Base-by-base conservation (phyloP, 1,139 yeast species). In the Suhomyces terraborum region DNA sequence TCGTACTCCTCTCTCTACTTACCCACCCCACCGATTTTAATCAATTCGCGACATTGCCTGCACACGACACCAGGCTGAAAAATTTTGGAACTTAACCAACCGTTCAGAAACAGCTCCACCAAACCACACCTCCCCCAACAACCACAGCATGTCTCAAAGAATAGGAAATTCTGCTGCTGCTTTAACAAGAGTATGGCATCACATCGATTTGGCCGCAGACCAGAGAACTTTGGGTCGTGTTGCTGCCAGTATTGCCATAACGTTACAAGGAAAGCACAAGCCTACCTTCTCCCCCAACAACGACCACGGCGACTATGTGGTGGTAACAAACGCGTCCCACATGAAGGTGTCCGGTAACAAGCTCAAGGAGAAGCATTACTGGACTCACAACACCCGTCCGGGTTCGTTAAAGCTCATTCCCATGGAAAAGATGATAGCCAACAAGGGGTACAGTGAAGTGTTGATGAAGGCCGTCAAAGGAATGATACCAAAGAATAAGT, bases 281-380 rank as follows among this genome's bases (percentile, higher is more conserved):
- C 99, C 98, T 6, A 80, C 89, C 0, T 85, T 68, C 53, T 87
- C 91, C 50, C 67, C 77, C 53, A 60, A 78, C 55, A 74, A 83
- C 60, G 99, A 93, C 67, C 82, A 84, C 52, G 99, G 99, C 9
- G 99, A 93, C 64, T 93, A 91, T 57, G 97, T 93, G 13, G 98
- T 93, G 13, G 97, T 93, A 2, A 87, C 98, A 9, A 93, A 93
- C 69, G 89, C 97, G 58, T 79, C 88, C 46, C 80, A 82, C 52
- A 63, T 94, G 54, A 82, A 82, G 55, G 75, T 85, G 13, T 83
- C 96, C 0, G 98, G 98, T 48, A 83, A 82, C 51, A 93, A 93
- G 62, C 63, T 91, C 61, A 69, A 82, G 44, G 84, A 91, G 44
- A 91, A 88, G 65, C 74, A 81, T n/a, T 93, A 93, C 69, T 84